Conservation (phyloP, 23 red algal species). For the Gracilaria caudata region DNA sequence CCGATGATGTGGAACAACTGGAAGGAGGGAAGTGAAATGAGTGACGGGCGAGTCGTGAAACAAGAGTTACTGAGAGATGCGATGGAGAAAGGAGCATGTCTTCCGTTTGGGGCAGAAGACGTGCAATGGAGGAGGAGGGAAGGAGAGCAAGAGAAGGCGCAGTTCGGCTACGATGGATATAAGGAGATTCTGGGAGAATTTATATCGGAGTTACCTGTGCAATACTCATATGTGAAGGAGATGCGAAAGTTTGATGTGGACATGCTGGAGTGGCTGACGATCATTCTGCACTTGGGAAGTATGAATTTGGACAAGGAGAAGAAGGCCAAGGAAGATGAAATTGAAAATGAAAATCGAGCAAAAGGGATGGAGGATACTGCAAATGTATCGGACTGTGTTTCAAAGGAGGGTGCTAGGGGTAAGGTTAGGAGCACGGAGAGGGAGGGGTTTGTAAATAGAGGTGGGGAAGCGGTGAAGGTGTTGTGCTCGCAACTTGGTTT, state of each 20-base stretch:
- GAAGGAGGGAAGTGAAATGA: not conserved
- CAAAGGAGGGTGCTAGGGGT: too few relatives aligned
- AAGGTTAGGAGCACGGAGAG: too few relatives aligned
- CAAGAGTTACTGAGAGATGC: not conserved
- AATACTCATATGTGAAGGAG: not conserved
- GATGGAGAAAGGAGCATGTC: not conserved
- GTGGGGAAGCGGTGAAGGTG: too few relatives aligned
- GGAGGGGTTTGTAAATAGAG: too few relatives aligned
- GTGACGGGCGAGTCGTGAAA: conserved; percentile 13
- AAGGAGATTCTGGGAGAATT: not conserved
- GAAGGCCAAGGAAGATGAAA: not conserved
- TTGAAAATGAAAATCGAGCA: too few relatives aligned
- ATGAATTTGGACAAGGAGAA: not conserved
- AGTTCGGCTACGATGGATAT: not conserved
- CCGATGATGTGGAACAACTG: conserved; percentile 2
- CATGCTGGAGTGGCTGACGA: conserved; percentile 9
- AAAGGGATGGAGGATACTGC: too few relatives aligned
- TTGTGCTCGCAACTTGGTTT: too few relatives aligned
- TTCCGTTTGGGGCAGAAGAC: not conserved
- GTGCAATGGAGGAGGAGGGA: not conserved
- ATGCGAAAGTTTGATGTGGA: conserved; percentile 11
- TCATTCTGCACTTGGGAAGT: not conserved
- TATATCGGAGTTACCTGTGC: not conserved
- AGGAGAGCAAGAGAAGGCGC: not conserved
- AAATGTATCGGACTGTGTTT: too few relatives aligned